Conservation (phyloP, 106 monocot genomes). For the Narthecium ossifragum region DNA sequence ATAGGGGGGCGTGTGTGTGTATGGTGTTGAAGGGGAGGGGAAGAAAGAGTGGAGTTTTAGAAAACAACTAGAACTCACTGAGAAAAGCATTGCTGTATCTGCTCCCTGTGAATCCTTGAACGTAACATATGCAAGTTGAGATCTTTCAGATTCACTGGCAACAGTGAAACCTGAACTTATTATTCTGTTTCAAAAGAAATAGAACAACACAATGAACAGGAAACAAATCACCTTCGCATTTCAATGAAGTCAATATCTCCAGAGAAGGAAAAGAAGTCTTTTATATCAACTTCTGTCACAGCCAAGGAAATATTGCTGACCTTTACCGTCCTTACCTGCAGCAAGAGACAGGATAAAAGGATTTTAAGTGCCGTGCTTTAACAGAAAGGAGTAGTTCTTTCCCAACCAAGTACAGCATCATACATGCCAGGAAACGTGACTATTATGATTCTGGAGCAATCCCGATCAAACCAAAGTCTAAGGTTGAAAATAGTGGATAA, state of each 20-base stretch:
- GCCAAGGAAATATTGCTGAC: conserved; percentile 76
- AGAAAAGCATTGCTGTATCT: conserved; percentile 80
- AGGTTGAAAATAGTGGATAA: no score
- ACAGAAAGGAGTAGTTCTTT: no score
- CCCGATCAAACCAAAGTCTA: no score
- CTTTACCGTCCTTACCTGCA: conserved; percentile 75
- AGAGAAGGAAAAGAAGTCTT: conserved; percentile 95
- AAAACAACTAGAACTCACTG: conserved; percentile 39
- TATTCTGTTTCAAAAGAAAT: no score
- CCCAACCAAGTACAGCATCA: no score
- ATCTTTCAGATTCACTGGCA: conserved; percentile 71
- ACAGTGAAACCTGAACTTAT: conserved; percentile 2
- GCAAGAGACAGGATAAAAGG: conserved; percentile 2
- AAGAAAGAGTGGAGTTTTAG: not conserved
- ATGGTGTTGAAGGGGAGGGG: not conserved
- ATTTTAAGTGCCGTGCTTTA: no score
- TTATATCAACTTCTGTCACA: conserved; percentile 63
- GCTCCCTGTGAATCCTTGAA: conserved; percentile 91
- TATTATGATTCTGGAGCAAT: no score
- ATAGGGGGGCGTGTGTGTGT: no score
- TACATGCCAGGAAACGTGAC: no score
- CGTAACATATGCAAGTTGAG: conserved; percentile 82
- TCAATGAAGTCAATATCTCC: conserved; percentile 80
- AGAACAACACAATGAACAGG: not conserved
- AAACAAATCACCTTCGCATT: conserved; percentile 56